These are phyloP conservation scores for Moesziomyces parantarcticus DNA, from an alignment of 1,284 basidiomycete species.

Conservation along the genomic window DNA sequence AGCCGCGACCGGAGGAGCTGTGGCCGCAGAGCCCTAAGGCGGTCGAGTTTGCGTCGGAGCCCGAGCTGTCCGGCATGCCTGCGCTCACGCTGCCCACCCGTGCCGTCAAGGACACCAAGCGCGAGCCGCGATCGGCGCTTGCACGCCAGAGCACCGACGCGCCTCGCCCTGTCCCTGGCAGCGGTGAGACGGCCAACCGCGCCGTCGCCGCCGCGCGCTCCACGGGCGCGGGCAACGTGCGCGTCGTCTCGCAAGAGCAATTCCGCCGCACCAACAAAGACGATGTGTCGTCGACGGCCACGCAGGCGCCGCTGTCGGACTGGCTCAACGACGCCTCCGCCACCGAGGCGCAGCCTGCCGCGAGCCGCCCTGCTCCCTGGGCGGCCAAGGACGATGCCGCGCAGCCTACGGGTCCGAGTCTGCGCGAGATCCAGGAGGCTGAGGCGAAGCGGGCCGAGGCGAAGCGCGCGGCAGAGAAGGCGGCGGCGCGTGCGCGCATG, in stretches of 20 bases:
- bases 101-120: conserved; percentile 28
- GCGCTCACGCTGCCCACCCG: conserved; percentile 22
- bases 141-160: conserved; percentile 25
- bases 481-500: conserved; percentile 63
- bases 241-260: conserved; percentile 55
- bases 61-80: conserved; percentile 43
- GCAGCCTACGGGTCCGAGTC: conserved; percentile 69
- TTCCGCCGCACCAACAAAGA: conserved; percentile 38
- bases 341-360: conserved; percentile 21
- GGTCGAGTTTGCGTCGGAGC: conserved; percentile 60
- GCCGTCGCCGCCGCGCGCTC: conserved; percentile 26
- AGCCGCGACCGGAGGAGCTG: conserved; percentile 53
- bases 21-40: conserved; percentile 62
- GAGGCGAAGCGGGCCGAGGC: conserved; percentile 84
- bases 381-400: conserved; percentile 52
- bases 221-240: conserved; percentile 49
- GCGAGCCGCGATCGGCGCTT: conserved; percentile 32
- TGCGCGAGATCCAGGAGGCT: conserved; percentile 94
- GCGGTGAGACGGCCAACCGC: conserved; percentile 27
- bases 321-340: conserved; percentile 43
- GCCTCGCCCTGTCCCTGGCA: conserved; percentile 12
- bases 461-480: conserved; percentile 69
- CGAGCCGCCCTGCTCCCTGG: conserved; percentile 63
- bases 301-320: conserved; percentile 40
- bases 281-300: conserved; percentile 7